Evolutionary conservation across 306 rosid species (phyloP).

Genomic region (Purshia tridentata): DNA sequence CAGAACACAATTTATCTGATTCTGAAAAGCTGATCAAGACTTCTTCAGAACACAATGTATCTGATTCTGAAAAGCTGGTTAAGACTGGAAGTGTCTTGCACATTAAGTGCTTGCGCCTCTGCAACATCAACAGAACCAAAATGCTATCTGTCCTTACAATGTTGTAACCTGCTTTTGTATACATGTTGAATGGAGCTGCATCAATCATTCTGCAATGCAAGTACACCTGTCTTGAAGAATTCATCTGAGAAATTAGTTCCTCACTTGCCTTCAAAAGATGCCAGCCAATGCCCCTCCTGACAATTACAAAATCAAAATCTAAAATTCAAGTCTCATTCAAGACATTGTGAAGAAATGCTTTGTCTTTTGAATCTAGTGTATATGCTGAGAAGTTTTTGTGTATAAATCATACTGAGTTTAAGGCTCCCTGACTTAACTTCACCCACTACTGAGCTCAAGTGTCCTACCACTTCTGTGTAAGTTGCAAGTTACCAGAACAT

Average conservation of each 20-base stretch:
- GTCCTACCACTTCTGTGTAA: not conserved
- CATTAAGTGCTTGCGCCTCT: constrained; percentile 95
- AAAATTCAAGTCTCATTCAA: constrained; percentile 9
- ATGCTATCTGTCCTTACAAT: constrained; percentile 69
- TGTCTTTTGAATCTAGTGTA: not conserved
- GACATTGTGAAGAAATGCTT: not conserved
- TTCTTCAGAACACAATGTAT: constrained; percentile 25
- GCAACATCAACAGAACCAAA: constrained; percentile 67
- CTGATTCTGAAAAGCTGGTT: constrained; percentile 41
- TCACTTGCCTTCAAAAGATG: constrained; percentile 93
- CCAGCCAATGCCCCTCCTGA: constrained; percentile 97
- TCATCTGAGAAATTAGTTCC: constrained; percentile 72
- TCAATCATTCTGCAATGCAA: constrained; percentile 92
- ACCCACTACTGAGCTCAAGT: not conserved
- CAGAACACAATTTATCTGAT: constrained; percentile 40
- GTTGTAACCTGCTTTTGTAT: constrained; percentile 70
- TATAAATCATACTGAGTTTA: not conserved
- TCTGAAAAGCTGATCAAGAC: constrained; percentile 36
- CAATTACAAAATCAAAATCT: constrained; percentile 29
- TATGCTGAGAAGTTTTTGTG: not conserved
- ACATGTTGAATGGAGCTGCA: constrained; percentile 82
- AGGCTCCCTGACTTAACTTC: not conserved
- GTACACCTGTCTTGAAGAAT: constrained; percentile 67
- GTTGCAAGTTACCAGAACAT: not conserved
- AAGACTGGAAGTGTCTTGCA: constrained; percentile 62